Evolutionary conservation across 176 grass and related monocot species (phyloP).

Genomic region (Ampelocalamus luodianensis): DNA sequence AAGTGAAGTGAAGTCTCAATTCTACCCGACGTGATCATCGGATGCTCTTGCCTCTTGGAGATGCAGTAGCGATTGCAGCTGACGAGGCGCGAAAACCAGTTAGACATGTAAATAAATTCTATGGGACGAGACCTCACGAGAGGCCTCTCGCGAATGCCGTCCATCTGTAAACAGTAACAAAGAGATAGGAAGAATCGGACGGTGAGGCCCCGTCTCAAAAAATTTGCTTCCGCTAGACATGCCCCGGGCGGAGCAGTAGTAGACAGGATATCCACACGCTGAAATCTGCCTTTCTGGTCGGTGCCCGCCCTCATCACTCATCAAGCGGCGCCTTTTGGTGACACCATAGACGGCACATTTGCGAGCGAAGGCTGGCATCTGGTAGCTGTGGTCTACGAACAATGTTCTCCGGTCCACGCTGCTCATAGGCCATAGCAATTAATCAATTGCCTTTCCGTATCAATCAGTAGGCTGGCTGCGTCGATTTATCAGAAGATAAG

Average conservation of each 20-base stretch:
- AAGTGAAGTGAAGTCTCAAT: background rate
- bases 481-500: conserved; percentile 23
- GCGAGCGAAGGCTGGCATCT: background rate
- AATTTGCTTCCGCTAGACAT: no score
- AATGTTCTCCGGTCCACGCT: conserved; percentile 8
- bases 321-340: background rate
- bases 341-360: background rate
- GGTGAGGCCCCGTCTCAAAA: no score
- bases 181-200: no score
- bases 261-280: conserved; percentile 26
- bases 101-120: no score
- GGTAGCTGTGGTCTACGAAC: background rate
- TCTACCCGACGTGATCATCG: background rate
- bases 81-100: conserved; percentile 10
- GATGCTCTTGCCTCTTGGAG: conserved; percentile 35
- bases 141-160: no score
- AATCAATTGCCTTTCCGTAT: background rate
- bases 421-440: background rate
- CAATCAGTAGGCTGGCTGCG: background rate
- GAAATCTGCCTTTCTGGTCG: background rate
- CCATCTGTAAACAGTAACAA: no score
- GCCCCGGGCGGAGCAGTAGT: background rate
- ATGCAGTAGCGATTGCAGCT: background rate
- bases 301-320: background rate
- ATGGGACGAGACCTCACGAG: no score